A percentile compares a stretch with the other conserved stretches of the same genome.
Evolutionary conservation across 2,329 filamentous ascomycete species (phyloP).

Genomic region (Capronia epimyces): DNA sequence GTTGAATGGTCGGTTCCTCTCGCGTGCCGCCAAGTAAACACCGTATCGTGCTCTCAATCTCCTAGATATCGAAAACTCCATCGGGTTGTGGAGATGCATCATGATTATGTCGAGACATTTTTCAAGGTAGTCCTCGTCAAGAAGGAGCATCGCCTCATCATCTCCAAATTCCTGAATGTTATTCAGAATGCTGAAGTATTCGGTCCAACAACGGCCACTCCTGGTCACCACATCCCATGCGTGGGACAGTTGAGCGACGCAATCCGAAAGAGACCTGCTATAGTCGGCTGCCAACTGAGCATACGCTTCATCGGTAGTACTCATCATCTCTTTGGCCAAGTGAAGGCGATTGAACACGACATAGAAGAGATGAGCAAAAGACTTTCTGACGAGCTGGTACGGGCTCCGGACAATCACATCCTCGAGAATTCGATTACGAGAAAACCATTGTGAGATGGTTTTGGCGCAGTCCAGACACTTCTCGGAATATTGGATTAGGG

Average conservation of each 20-base stretch:
- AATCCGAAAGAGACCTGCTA: slow-evolving; percentile 9
- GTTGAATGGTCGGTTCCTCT: slow-evolving; percentile 45
- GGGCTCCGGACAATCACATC: slow-evolving; percentile 23
- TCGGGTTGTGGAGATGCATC: slow-evolving; percentile 34
- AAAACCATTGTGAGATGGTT: slow-evolving; percentile 24
- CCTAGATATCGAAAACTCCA: slow-evolving; percentile 14
- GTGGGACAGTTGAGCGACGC: slow-evolving; percentile 14
- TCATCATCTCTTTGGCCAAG: slow-evolving; percentile 1
- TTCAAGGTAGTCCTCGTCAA: slow-evolving; percentile 57
- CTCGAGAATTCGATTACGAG: slow-evolving; percentile 11
- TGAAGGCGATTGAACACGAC: slow-evolving; percentile 18
- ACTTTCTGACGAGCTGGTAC: slow-evolving; percentile 20
- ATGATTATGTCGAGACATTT: slow-evolving; percentile 56
- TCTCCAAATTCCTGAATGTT: slow-evolving; percentile 59
- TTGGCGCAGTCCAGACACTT: slow-evolving; percentile 22
- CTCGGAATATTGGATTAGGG: slow-evolving; percentile 51
- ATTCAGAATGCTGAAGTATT: slow-evolving; percentile 67
- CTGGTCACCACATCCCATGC: slow-evolving; percentile 20
- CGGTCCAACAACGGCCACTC: slow-evolving; percentile 60
- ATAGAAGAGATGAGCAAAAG: slow-evolving; percentile 19
- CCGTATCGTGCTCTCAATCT: slow-evolving; percentile 39
- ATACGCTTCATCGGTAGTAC: background rate
- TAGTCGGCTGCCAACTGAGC: slow-evolving; percentile 5
- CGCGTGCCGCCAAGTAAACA: slow-evolving; percentile 38
- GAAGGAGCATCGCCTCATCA: slow-evolving; percentile 53